phyloP scores from a whole-genome alignment of 768 basidiomycete genomes.

The Lyophyllum semitale region DNA sequence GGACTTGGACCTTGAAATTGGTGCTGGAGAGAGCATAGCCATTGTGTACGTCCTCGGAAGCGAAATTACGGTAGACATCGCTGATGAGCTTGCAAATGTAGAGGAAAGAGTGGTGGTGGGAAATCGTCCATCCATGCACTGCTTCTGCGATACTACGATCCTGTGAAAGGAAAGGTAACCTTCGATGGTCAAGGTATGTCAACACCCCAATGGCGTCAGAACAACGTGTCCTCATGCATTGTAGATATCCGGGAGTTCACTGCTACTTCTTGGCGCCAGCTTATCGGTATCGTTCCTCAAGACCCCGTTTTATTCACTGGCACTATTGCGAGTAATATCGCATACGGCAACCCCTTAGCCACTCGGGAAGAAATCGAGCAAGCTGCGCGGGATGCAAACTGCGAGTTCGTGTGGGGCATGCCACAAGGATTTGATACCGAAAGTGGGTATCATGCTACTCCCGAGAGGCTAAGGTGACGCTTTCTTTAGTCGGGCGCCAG shows the following conservation, averaged over 20 bases:
- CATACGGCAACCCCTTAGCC: conserved; percentile 77
- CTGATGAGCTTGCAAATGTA: conserved; percentile 4
- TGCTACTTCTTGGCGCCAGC: conserved; percentile 80
- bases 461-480: neutral
- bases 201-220: neutral
- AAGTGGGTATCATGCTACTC: conserved; percentile 49
- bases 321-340: conserved; percentile 93
- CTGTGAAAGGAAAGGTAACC: conserved; percentile 76
- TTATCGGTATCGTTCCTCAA: conserved; percentile 95
- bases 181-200: conserved; percentile 81
- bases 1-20: conserved; percentile 78
- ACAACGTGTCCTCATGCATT: neutral
- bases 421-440: conserved; percentile 93
- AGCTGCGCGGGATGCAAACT: conserved; percentile 90
- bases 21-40: conserved; percentile 85
- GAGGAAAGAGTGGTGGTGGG: conserved; percentile 91
- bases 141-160: conserved; percentile 87
- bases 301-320: conserved; percentile 91
- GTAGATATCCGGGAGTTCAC: conserved; percentile 87
- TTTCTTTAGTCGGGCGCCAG: conserved; percentile 57
- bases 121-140: conserved; percentile 92
- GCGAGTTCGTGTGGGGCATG: conserved; percentile 94
- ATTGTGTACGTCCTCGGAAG: conserved; percentile 72
- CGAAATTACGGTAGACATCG: neutral
- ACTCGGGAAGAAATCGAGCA: conserved; percentile 84